Percentiles rank a stretch among this genome's conserved stretches.
Evolutionary conservation across 2,329 filamentous ascomycete genomes (phyloP).

Genomic region (Arthrobotrys entomopaga): DNA sequence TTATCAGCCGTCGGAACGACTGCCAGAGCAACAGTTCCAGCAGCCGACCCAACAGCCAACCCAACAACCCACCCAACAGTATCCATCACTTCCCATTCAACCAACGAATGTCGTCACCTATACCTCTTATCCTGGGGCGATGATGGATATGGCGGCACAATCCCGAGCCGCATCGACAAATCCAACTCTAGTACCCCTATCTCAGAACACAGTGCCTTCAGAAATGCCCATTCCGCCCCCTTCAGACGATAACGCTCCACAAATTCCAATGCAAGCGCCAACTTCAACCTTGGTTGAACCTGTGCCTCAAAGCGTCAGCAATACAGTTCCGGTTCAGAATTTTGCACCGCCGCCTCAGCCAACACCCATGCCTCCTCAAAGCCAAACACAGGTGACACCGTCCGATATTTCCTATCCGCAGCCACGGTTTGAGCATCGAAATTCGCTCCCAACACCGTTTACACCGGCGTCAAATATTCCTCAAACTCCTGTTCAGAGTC

Average conservation of each 20-base stretch:
- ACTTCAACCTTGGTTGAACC: too few species aligned
- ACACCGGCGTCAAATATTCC: not conserved
- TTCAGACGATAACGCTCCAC: not conserved
- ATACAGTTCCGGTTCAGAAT: not conserved
- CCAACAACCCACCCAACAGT: conserved; percentile 29
- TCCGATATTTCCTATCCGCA: not conserved
- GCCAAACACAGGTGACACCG: not conserved
- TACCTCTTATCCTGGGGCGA: conserved; percentile 40
- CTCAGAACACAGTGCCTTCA: not conserved
- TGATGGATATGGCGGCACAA: conserved; percentile 10
- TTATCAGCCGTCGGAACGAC: conserved; percentile 11
- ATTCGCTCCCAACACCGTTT: not conserved
- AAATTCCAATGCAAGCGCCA: not conserved
- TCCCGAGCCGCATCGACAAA: not conserved
- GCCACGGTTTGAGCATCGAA: conserved; percentile 5
- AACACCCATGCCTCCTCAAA: not conserved
- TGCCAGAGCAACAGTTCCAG: conserved; percentile 21
- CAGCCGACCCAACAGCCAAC: conserved; percentile 4
- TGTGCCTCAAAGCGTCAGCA: not conserved
- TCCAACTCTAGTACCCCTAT: not conserved
- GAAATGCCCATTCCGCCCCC: not conserved
- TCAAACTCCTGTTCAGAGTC: not conserved
- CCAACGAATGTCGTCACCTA: conserved; percentile 14
- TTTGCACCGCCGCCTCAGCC: not conserved
- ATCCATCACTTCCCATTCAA: conserved; percentile 24